Evolutionary conservation across 2,329 filamentous ascomycete species (phyloP), one percentile per base, ranked within the genome.

Genomic region (Cadophora sp.): DNA sequence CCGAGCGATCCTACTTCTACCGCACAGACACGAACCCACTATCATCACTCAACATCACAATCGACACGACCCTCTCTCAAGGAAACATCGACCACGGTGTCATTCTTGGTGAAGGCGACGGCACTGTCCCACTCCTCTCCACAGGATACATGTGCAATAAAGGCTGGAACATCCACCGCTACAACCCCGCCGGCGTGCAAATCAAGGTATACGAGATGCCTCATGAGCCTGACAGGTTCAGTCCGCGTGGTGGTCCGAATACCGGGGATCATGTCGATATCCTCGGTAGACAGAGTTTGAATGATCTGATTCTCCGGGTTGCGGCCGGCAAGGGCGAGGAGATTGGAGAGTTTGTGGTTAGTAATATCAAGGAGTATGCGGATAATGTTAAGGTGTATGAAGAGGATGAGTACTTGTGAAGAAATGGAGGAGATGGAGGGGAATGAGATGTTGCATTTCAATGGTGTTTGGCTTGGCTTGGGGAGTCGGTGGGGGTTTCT

Each of bases 191-290:
- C 0, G 89, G 90, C 1, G 86, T 90, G 39, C 88, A 93, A 74
- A 83, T 99, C 70, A 96, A 89, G 48, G 92, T 94, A 0, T 94
- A 91, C 68, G 96, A 99, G 81, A 99, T 99, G 96, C 92, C 90
- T 0, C 96, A 99, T 76, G 94, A 98, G 76, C 96, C 96, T 0
- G 95, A 97, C 73, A 83, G 93, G 20, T 99, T 97, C 78, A 95
- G 90, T 73, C 93, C 96, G 0, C 84, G 96, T 63, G 89, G 89
- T 20, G 89, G 88, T 0, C 87, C 87, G 27, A 88, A 87, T 68
- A 89, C 85, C 68, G 94, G 94, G 16, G 96, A 99, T 76, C 96
- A 99, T 76, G 96, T 99, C 60, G 96, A 99, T 77, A 99, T 99
- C 66, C 84, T 99, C 2, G 96, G 96, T 0, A 84, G 96, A 36